Conservation (phyloP, 1,139 yeast genomes). For the Sugiyamaella paludigena region DNA sequence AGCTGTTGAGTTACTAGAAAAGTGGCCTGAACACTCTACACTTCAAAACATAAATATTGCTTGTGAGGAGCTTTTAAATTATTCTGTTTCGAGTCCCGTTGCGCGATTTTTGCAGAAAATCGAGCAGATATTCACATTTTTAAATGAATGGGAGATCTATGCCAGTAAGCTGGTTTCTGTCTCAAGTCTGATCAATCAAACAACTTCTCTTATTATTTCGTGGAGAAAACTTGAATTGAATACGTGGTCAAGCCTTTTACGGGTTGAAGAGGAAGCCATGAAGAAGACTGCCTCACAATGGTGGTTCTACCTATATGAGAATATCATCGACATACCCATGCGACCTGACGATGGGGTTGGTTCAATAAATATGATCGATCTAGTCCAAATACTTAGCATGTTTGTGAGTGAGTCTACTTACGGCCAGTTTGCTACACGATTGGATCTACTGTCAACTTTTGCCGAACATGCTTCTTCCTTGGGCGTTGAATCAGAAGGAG, state of each 20-base stretch:
- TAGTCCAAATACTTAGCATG: slow-evolving; percentile 69
- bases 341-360: slow-evolving; percentile 26
- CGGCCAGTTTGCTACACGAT: slow-evolving; percentile 67
- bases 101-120: slow-evolving; percentile 76
- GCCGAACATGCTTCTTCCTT: slow-evolving; percentile 44
- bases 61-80: slow-evolving; percentile 63
- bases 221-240: slow-evolving; percentile 89
- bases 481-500: slow-evolving; percentile 11
- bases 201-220: slow-evolving; percentile 69
- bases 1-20: slow-evolving; percentile 50
- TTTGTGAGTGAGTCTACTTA: slow-evolving; percentile 72
- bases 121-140: slow-evolving; percentile 78
- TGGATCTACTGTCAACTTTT: slow-evolving; percentile 63
- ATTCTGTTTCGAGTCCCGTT: slow-evolving; percentile 66
- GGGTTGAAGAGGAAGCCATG: slow-evolving; percentile 57
- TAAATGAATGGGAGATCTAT: slow-evolving; percentile 92
- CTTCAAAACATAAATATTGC: slow-evolving; percentile 64
- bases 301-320: slow-evolving; percentile 92
- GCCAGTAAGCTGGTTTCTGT: slow-evolving; percentile 79
- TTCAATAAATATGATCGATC: slow-evolving; percentile 30
- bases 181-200: slow-evolving; percentile 50
- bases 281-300: slow-evolving; percentile 58
- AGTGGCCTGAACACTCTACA: slow-evolving; percentile 97
- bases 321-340: slow-evolving; percentile 40
- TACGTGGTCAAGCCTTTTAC: slow-evolving; percentile 79